Evolutionary conservation across 2,329 filamentous ascomycete species (phyloP), one percentile per base, ranked within the genome.

Genomic region (Teratosphaeria zuluensis): DNA sequence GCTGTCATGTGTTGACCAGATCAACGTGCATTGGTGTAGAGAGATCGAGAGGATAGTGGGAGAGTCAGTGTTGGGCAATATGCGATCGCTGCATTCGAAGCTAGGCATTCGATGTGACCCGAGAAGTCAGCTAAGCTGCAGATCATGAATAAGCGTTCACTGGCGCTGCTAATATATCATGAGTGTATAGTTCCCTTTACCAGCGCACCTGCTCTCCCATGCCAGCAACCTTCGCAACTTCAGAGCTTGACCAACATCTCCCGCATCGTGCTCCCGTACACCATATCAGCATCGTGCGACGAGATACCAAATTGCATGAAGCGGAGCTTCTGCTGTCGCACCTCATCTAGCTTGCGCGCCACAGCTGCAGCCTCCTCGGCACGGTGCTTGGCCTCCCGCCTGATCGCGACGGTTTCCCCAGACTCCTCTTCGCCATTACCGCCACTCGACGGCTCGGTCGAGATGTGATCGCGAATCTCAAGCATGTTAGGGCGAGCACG

Each of bases 11-110:
- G 51, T 61, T 38, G 61, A 42, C 14, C 68, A 64, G 8, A 60
- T 72, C 7, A 72, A 76, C 69, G 69, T 67, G 21, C 57, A 77
- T 61, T 75, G 72, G 74, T 46, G 72, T 30, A 66, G 70, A 63
- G 70, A 69, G 58, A 59, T 70, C 0, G 71, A 75, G 59, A 62
- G 66, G 28, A 63, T 76, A 1, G 53, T 77, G 54, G 63, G 51
- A 3, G 59, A 64, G 8, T 62, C 62, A 14, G 53, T 65, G 6
- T 24, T 56, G 51, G 42, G 57, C 14, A 68, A 65, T 52, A 24
- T 65, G 32, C 56, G 48, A 24, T 52, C 52, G 7, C 33, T 58
- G 19, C 56, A 54, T 42, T 32, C 32, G 14, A 32, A 8, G 24
- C 11, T 57, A 16, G 2, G 24, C 24, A 28, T 28, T 28, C 24